Evolutionary conservation across 164 flowering plant genomes (phyloP), one percentile per base, ranked within the genome.

Genomic region (Berberis thunbergii): DNA sequence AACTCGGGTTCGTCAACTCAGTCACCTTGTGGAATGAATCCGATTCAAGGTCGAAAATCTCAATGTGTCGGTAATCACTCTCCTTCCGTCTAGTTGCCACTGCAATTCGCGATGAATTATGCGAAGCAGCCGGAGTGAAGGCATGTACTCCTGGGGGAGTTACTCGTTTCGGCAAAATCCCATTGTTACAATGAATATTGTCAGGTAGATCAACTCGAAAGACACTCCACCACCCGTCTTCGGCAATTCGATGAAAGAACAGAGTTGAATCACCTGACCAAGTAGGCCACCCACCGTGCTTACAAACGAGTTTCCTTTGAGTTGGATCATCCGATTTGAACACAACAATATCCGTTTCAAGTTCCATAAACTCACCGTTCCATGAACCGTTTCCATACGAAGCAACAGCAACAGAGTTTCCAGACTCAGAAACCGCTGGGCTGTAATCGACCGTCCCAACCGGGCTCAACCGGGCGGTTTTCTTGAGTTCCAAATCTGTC

Each of bases 201-300:
- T 1, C 39, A 62, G 7, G 73, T 7, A 86, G 60, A 67, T 79
- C 87, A 0, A 74, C 74, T 2, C 80, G 68, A 75, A 67, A 92
- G 70, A 92, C 72, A 77, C 98, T 92, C 98, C 98, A 92, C 96
- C 98, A 92, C 1, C 96, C 91, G 62, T 92, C 96, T 1, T 80
- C 95, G 11, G 82, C 78, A 63, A 72, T 74, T 13, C 89, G 86
- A 71, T 92, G 98, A 58, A 86, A 92, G 76, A 66, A 92, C 41
- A 92, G 44, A 3, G 77, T 69, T 5, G 84, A 72, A 12, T 91
- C 98, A n/a, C 88, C 83, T 39, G 77, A 79, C 91, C 95, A 92
- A 1, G 95, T 72, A 6, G 98, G 98, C 96, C 96, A 92, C 0
- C 98, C 96, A 3, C 98, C 96, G 7, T 49, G 78, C 12, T 76